A percentile compares a stretch with the other conserved stretches of the same genome.
These are phyloP conservation scores for Kentomonas sorsogonicus DNA, from an alignment of 208 protist genomes.

Conservation along the genomic window DNA sequence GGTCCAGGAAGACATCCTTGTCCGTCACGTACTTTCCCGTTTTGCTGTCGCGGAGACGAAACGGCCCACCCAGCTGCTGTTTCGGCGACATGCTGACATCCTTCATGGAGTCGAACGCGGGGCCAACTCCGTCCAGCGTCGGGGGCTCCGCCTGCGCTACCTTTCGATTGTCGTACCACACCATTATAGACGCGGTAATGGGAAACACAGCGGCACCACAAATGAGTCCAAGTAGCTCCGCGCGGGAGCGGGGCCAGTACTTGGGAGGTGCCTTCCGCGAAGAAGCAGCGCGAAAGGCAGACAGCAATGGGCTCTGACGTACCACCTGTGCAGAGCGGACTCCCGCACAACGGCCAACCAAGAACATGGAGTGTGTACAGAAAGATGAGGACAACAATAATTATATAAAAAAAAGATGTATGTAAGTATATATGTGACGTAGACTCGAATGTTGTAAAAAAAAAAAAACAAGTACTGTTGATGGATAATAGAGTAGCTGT, in stretches of 20 bases:
- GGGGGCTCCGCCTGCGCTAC: slow-evolving; percentile 13
- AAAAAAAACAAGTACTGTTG: no score
- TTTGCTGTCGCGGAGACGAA: slow-evolving; percentile 44
- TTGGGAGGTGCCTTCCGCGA: slow-evolving; percentile 10
- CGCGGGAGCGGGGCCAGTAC: slow-evolving; percentile 44
- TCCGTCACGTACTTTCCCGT: slow-evolving; percentile 65
- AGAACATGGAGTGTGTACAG: no score
- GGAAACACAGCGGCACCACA: slow-evolving; percentile 55
- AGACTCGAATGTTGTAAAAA: no score
- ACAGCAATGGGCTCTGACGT: no score
- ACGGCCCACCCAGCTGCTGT: slow-evolving; percentile 68
- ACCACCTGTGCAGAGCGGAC: no score
- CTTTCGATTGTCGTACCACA: slow-evolving; percentile 43
- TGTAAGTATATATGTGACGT: no score
- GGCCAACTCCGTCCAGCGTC: slow-evolving; percentile 38
- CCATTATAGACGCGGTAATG: slow-evolving; percentile 34
- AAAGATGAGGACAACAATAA: no score
- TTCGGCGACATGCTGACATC: slow-evolving; percentile 33
- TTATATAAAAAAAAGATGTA: no score
- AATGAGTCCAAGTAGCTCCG: slow-evolving; percentile 55
- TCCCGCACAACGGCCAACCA: no score
- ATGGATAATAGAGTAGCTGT: no score
- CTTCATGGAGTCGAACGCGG: slow-evolving; percentile 40
- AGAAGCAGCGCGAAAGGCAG: neutral
- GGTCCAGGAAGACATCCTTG: slow-evolving; percentile 56